A percentile compares a stretch with the other conserved stretches of the same genome.
phyloP scores from a whole-genome alignment of 805 yeast species.

The Brettanomyces sp. region DNA sequence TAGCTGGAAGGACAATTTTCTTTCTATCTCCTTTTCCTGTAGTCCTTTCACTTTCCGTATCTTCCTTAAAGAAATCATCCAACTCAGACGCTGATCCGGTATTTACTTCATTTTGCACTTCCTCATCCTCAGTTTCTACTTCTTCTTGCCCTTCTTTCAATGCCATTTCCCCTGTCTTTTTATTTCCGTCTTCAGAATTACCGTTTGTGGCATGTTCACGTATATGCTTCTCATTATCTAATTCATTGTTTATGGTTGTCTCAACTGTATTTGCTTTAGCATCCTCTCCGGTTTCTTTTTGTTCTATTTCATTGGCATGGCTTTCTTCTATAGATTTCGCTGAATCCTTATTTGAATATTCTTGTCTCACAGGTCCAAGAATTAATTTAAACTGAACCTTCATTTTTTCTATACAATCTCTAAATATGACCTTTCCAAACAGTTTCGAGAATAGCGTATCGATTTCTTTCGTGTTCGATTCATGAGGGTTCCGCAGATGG shows the following conservation, averaged over 20 bases:
- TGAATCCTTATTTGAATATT: slow-evolving; percentile 3
- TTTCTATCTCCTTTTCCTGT: slow-evolving; percentile 3
- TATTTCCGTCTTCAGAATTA: background rate
- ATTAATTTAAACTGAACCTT: slow-evolving; percentile 19
- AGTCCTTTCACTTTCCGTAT: background rate
- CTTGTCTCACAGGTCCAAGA: slow-evolving; percentile 18
- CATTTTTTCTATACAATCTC: slow-evolving; percentile 18
- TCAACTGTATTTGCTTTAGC: slow-evolving; percentile 6
- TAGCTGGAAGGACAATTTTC: slow-evolving; percentile 37
- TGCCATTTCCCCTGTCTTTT: background rate
- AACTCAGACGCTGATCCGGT: slow-evolving; percentile 32
- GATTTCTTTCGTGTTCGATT: slow-evolving; percentile 27
- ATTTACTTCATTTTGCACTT: slow-evolving; percentile 5
- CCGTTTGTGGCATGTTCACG: background rate
- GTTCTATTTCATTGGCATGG: slow-evolving; percentile 13
- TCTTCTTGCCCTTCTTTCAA: slow-evolving; percentile 9
- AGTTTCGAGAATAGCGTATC: slow-evolving; percentile 40
- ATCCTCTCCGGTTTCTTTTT: slow-evolving; percentile 5
- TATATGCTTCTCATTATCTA: too few relatives aligned
- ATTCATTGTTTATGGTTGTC: slow-evolving; percentile 4
- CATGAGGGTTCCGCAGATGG: slow-evolving; percentile 27
- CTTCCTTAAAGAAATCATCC: slow-evolving; percentile 30
- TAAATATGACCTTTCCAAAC: slow-evolving; percentile 36
- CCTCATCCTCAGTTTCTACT: slow-evolving; percentile 11
- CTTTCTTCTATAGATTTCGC: slow-evolving; percentile 8